Evolutionary conservation across 441 rosid genomes (phyloP).

Genomic region (Erodium trifolium): DNA sequence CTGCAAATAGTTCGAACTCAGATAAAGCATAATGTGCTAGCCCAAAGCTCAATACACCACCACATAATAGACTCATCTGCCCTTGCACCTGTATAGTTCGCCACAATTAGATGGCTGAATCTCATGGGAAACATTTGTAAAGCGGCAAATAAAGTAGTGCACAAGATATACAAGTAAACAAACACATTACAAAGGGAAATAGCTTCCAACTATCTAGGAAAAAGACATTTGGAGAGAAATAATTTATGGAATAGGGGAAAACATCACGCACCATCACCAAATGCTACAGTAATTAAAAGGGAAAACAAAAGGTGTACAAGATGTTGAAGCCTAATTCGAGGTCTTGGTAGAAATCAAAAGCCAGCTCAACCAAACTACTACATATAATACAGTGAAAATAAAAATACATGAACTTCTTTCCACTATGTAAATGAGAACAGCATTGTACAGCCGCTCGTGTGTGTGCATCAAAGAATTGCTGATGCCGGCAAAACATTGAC

Average conservation of each 20-base stretch:
- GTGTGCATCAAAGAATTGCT: too few species aligned
- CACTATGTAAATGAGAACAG: too few species aligned
- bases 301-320: background rate
- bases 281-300: background rate
- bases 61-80: slow-evolving; percentile 52
- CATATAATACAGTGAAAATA: too few species aligned
- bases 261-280: background rate
- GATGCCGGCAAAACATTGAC: too few species aligned
- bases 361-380: too few species aligned
- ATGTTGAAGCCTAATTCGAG: too few species aligned
- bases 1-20: slow-evolving; percentile 84
- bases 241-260: background rate
- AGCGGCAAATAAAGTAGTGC: background rate
- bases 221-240: background rate
- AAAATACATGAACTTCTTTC: too few species aligned
- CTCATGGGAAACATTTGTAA: background rate
- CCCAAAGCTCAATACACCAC: slow-evolving; percentile 74
- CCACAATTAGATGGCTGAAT: slow-evolving; percentile 11
- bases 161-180: background rate
- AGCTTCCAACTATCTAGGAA: slow-evolving; percentile 3
- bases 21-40: slow-evolving; percentile 69
- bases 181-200: background rate
- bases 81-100: slow-evolving; percentile 60
- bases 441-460: too few species aligned
- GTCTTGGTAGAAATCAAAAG: too few species aligned